Base-by-base conservation (phyloP, 768 basidiomycete genomes). In the Hygrophorus pudorinus region DNA sequence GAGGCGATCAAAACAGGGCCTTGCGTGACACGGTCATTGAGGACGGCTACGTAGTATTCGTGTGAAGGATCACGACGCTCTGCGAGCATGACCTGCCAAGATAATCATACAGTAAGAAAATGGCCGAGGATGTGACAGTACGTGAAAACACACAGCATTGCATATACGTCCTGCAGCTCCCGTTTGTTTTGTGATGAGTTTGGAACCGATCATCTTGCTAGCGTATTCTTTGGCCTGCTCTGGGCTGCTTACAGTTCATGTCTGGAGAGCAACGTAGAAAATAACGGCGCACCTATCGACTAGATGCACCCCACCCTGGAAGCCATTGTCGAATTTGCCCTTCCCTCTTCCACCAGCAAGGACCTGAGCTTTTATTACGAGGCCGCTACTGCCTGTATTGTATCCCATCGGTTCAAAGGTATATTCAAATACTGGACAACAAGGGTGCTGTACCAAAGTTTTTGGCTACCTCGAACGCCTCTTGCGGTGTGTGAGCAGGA, bases 321-420 rank as follows among this genome's bases (percentile, higher is more conserved):
- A 80, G 13, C 96, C 96, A 60, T 78, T 90, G 67, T 91, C 81
- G 56, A 99, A 99, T 55, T 84, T 83, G 31, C 96, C 96, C 75
- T 98, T 98, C 55, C 96, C 96, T 58, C 96, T 82, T 51, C 96
- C 96, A 56, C 96, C 96, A 51, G 96, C 96, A 44, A 99, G 83
- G 5, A 99, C 96, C 63, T 99, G 96, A 31, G 96, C 96, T 67
- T 98, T 98, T 66, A 99, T 93, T 28, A 99, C 94, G 42, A 94
- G 81, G 50, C 78, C 76, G 44, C 83, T 71, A 27, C 71, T 70
- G 49, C 79, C 90, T 94, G 57, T 18, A 41, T 12, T 30, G 31
- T 2, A 36, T n/a, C 39, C 33, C 46, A 45, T 34, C 18, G 28
- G 38, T 43, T 29, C 37, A 27, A 40, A 40, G 44, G 44, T 49